Evolutionary conservation across 2,329 filamentous ascomycete genomes (phyloP).

Genomic region (Cercospora sesami): DNA sequence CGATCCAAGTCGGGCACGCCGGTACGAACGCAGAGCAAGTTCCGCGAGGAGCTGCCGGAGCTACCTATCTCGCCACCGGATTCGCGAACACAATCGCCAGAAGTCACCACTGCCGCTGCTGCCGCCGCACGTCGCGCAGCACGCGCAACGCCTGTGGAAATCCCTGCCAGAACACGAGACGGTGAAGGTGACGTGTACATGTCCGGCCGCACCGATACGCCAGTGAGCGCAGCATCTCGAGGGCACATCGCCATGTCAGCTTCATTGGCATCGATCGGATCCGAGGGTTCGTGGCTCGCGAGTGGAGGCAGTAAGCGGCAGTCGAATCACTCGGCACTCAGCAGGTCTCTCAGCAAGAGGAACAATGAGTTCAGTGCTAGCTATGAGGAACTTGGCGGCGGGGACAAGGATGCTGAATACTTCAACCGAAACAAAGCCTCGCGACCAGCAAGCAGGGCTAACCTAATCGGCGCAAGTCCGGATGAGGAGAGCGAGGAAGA

Average conservation of each 20-base stretch:
- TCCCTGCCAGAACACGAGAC: conserved; percentile 19
- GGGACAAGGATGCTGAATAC: conserved; percentile 69
- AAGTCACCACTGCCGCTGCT: conserved; percentile 53
- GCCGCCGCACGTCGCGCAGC: conserved; percentile 46
- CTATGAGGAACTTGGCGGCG: conserved; percentile 62
- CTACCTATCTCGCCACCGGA: conserved; percentile 81
- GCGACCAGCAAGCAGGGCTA: conserved; percentile 9
- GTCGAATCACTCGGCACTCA: conserved; percentile 48
- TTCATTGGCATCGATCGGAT: conserved; percentile 91
- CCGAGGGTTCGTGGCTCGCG: conserved; percentile 86
- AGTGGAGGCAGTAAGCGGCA: conserved; percentile 63
- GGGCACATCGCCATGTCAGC: conserved; percentile 60
- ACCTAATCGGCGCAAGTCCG: conserved; percentile 46
- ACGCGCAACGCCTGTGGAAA: conserved; percentile 22
- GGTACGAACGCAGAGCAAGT: conserved; percentile 82
- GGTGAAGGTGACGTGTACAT: conserved; percentile 19
- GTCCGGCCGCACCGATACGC: conserved; percentile 45
- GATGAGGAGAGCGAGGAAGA: conserved; percentile 43
- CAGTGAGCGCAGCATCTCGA: conserved; percentile 31
- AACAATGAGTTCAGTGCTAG: conserved; percentile 58
- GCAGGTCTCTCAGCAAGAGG: conserved; percentile 48
- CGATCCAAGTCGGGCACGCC: conserved; percentile 59
- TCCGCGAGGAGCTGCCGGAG: conserved; percentile 88
- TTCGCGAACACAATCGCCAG: conserved; percentile 76
- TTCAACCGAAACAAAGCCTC: conserved; percentile 45